Conservation (phyloP, 2,329 filamentous ascomycete species). For the Xylariaceae sp. region DNA sequence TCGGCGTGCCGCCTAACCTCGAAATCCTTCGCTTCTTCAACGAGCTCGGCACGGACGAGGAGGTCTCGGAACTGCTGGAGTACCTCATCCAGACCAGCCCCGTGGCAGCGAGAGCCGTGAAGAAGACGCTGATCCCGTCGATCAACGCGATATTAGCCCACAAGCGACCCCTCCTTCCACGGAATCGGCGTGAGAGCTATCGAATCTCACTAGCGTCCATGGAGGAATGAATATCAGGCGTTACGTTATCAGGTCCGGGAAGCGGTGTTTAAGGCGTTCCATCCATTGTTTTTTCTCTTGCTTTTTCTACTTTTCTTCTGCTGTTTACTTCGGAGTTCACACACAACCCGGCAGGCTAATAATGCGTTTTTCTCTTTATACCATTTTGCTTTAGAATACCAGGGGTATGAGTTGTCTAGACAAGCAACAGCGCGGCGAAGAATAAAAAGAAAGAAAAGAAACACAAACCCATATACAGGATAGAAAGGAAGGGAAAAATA, state of each 20-base stretch:
- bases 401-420: background rate
- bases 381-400: background rate
- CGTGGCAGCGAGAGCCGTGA: slow-evolving; percentile 36
- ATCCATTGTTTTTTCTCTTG: background rate
- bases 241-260: background rate
- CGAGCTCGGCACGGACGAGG: slow-evolving; percentile 42
- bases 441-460: background rate
- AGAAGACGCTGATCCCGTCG: slow-evolving; percentile 34
- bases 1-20: slow-evolving; percentile 43
- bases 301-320: background rate
- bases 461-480: background rate
- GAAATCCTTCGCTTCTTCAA: slow-evolving; percentile 44
- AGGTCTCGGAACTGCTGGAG: slow-evolving; percentile 42
- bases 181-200: slow-evolving; percentile 15
- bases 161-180: slow-evolving; percentile 5
- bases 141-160: slow-evolving; percentile 13
- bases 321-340: background rate
- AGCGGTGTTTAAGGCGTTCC: background rate
- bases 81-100: slow-evolving; percentile 37
- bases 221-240: background rate
- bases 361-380: background rate
- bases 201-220: slow-evolving; percentile 11
- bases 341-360: too few relatives aligned
- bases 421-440: background rate
- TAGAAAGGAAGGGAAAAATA: background rate